These are phyloP conservation scores for Arthrobotrys sphaeroides DNA, from an alignment of 2,329 filamentous ascomycete species.

Conservation along the genomic window DNA sequence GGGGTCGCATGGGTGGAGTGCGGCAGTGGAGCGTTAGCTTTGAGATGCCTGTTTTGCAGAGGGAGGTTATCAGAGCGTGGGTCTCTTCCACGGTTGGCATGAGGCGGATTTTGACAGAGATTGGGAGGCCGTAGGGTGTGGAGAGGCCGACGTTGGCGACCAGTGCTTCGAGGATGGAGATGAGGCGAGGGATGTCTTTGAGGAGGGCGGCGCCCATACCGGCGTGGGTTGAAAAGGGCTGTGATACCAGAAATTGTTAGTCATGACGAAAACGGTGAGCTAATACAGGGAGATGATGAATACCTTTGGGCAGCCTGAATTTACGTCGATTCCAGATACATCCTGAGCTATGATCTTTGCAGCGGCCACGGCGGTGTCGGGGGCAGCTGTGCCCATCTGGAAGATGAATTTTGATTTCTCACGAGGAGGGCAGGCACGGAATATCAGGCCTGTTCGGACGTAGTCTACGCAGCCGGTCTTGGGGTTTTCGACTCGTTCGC, in stretches of 20 bases:
- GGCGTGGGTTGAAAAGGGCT: conserved; percentile 86
- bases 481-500: conserved; percentile 78
- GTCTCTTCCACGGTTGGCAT: conserved; percentile 81
- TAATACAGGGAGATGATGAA: neutral
- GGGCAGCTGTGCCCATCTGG: conserved; percentile 88
- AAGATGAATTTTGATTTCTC: conserved; percentile 83
- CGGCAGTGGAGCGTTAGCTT: conserved; percentile 94
- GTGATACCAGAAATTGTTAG: neutral
- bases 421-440: conserved; percentile 78
- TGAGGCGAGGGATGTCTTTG: conserved; percentile 82
- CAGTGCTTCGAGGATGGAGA: conserved; percentile 81
- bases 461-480: conserved; percentile 84
- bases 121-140: conserved; percentile 61
- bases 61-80: conserved; percentile 76
- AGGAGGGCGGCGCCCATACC: conserved; percentile 96
- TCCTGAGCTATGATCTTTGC: conserved; percentile 84
- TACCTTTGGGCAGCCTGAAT: conserved; percentile 91
- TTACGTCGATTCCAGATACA: conserved; percentile 94
- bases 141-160: conserved; percentile 78
- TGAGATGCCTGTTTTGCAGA: conserved; percentile 88
- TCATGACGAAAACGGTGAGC: too few species aligned
- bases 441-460: conserved; percentile 73
- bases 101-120: conserved; percentile 95
- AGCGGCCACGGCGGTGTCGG: conserved; percentile 82
- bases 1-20: conserved; percentile 92